Evolutionary conservation across 257 asterid species (phyloP).

Genomic region (Verbascum thapsus): DNA sequence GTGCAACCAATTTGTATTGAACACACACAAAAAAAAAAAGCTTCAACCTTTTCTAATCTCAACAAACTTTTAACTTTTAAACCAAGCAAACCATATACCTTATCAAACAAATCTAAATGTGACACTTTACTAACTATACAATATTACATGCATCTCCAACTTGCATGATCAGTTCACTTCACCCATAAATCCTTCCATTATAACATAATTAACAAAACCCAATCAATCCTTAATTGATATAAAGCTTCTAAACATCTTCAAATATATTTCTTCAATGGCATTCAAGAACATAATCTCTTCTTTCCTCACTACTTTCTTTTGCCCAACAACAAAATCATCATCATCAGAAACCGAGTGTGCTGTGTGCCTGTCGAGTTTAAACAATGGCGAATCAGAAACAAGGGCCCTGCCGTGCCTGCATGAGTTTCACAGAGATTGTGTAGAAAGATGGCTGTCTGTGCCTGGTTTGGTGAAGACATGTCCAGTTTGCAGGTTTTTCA

Average conservation of each 20-base stretch:
- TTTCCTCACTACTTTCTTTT: constrained; percentile 31
- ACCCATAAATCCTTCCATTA: neutral
- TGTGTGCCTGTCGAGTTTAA: constrained; percentile 45
- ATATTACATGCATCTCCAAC: constrained; percentile 11
- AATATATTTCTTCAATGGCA: constrained; percentile 33
- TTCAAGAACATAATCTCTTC: constrained; percentile 38
- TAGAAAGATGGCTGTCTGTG: constrained; percentile 45
- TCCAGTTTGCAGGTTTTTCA: constrained; percentile 43
- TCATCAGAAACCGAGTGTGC: constrained; percentile 34
- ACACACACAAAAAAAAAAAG: no score
- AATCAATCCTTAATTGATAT: constrained; percentile 16
- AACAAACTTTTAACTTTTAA: constrained; percentile 43
- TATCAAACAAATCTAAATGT: constrained; percentile 33
- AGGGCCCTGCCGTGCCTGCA: constrained; percentile 46
- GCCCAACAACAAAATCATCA: constrained; percentile 9
- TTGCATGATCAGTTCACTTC: neutral
- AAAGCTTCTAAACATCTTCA: neutral
- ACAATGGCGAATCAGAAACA: constrained; percentile 29
- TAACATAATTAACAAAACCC: constrained; percentile 12
- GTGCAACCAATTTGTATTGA: constrained; percentile 41
- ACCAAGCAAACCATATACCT: constrained; percentile 33
- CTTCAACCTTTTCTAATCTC: constrained; percentile 25
- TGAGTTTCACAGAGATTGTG: constrained; percentile 45
- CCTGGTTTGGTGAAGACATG: constrained; percentile 43
- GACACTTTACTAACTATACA: constrained; percentile 36